phyloP scores from a whole-genome alignment of 495 filamentous ascomycete species.

The Acidiella bohemica region DNA sequence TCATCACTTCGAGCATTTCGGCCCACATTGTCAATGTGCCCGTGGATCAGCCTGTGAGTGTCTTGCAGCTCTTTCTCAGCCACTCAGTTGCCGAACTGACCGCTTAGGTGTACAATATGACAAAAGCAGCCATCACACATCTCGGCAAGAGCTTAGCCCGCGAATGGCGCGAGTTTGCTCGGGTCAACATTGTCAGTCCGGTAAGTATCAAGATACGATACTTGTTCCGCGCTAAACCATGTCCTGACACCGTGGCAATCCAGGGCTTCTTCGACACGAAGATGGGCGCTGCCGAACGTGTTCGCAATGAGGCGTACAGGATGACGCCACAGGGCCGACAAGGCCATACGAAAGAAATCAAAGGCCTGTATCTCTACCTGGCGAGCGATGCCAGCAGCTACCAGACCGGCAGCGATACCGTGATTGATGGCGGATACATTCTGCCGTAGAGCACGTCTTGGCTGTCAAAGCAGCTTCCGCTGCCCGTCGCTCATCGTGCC shows the following conservation, averaged over 20 bases:
- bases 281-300: conserved; percentile 25
- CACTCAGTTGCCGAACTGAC: no score
- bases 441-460: conserved; percentile 19
- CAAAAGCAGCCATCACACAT: conserved; percentile 26
- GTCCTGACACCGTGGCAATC: no score
- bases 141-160: conserved; percentile 24
- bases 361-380: conserved; percentile 25
- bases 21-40: conserved; percentile 28
- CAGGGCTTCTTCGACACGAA: conserved; percentile 27
- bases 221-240: conserved; percentile 4
- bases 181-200: conserved; percentile 15
- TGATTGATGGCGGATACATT: conserved; percentile 27
- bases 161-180: conserved; percentile 29
- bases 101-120: conserved; percentile 22
- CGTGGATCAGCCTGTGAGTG: conserved; percentile 23
- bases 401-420: conserved; percentile 23
- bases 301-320: conserved; percentile 29
- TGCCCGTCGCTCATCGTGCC: no score
- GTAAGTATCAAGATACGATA: not conserved
- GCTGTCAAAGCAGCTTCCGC: no score
- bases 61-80: no score
- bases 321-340: conserved; percentile 27
- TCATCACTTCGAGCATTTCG: conserved; percentile 27
- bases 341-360: conserved; percentile 28
- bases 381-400: conserved; percentile 25